Base-by-base conservation (phyloP, 768 basidiomycete species). In the Boletales sp. region DNA sequence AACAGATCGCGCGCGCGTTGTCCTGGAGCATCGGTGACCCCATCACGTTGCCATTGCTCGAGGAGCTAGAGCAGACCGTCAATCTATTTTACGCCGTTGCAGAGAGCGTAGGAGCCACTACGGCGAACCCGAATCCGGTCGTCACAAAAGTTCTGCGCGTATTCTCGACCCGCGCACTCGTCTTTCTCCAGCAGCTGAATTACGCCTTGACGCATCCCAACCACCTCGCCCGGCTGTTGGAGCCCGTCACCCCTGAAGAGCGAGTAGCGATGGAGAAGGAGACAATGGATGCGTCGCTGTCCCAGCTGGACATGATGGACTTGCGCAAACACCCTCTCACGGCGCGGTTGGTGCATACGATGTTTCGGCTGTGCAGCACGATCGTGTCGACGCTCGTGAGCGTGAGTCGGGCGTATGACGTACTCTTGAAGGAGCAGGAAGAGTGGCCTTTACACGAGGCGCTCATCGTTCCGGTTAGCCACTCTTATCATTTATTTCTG, bases 181-280 rank as follows among this genome's bases (percentile, higher is more conserved):
- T 82, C 31, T 79, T 95, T 21, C 74, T 96, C 1, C 91, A 93
- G 61, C 88, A 93, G 56, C 70, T 96, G 54, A 94, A 93, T 66
- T 93, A 94, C 56, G 88, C 90, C 0, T 75, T 95, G 41, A 86
- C 90, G 0, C 94, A 97, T 66, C 94, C 94, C 8, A 89, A 94
- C 60, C 86, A 93, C 58, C 77, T 96, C 12, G 83, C 86, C 2
- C 85, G 84, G 56, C 73, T 90, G 25, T 74, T 94, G 57, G 90
- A 94, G 50, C 86, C 91, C 7, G 75, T 89, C 13, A 86, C 87
- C 0, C 64, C 77, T 2, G 90, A 91, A 11, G 94, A 95, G 58
- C 79, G 86, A 8, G 68, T 69, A 0, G 74, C 74, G 43, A 73
- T 90, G 42, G 87, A 93, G 58, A 84, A 83, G 54, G 86, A 87